Percentiles rank a stretch among this genome's conserved stretches.
Evolutionary conservation across 148 eudicot genomes (phyloP).

Genomic region (Amaranthus hypochondriacus): DNA sequence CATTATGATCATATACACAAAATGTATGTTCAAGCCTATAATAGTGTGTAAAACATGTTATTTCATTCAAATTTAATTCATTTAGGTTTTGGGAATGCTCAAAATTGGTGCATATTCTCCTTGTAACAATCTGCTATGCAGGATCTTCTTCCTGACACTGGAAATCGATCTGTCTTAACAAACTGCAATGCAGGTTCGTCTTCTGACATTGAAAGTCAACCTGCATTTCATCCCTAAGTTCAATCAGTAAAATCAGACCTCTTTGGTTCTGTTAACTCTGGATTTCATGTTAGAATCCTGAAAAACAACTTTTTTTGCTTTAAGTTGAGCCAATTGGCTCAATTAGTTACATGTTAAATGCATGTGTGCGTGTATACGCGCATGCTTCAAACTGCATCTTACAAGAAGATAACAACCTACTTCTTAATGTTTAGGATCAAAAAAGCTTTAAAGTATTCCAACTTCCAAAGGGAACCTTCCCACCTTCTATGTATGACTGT

Average conservation of each 20-base stretch:
- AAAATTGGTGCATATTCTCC: too few species aligned
- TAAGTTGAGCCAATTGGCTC: background rate
- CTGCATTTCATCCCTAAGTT: too few species aligned
- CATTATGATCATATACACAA: background rate
- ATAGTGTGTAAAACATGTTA: too few species aligned
- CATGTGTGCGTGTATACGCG: background rate
- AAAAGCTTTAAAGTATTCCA: constrained; percentile 24
- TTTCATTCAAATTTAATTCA: too few species aligned
- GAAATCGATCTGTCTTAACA: too few species aligned
- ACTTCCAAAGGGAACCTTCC: constrained; percentile 31
- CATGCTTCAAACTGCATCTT: background rate
- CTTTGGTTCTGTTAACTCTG: background rate
- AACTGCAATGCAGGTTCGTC: too few species aligned
- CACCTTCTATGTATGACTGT: constrained; percentile 21
- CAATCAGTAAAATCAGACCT: too few species aligned
- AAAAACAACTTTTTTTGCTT: background rate
- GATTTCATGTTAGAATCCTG: background rate
- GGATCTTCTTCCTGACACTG: too few species aligned
- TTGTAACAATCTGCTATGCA: too few species aligned
- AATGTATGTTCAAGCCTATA: background rate
- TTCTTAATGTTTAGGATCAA: background rate
- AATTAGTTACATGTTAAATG: background rate
- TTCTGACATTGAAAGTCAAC: too few species aligned
- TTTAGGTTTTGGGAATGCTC: too few species aligned
- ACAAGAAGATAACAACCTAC: constrained; percentile 2